phyloP scores from a whole-genome alignment of 257 asterid genomes.

The Misopates orontium region DNA sequence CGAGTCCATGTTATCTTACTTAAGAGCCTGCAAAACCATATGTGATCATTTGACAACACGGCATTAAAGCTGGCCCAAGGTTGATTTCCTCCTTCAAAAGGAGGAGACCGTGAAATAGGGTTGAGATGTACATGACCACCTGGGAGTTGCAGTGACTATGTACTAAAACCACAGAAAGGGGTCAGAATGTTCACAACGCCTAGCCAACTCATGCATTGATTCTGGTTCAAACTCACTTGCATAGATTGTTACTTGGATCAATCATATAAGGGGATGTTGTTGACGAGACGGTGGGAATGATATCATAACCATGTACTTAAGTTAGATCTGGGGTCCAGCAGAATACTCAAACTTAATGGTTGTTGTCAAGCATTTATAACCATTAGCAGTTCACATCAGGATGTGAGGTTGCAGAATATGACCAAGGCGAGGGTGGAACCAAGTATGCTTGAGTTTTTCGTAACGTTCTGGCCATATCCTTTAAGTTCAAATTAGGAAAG shows the following conservation, averaged over 20 bases:
- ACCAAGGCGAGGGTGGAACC: not conserved
- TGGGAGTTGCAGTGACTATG: too few species aligned
- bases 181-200: too few species aligned
- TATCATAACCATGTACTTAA: not conserved
- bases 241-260: not conserved
- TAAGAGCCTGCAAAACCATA: too few species aligned
- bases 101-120: too few species aligned
- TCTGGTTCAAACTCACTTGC: not conserved
- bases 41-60: too few species aligned
- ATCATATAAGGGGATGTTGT: constrained; percentile 4
- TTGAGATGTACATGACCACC: too few species aligned
- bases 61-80: too few species aligned
- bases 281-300: not conserved
- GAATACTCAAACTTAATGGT: not conserved
- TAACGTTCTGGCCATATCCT: not conserved
- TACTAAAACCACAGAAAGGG: too few species aligned
- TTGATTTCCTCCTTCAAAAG: too few species aligned
- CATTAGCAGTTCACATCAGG: not conserved
- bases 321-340: not conserved
- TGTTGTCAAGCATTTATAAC: not conserved
- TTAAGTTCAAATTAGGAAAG: constrained; percentile 1
- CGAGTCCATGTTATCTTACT: not conserved
- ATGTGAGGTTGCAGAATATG: constrained; percentile 5
- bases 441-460: not conserved
- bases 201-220: too few species aligned